Evolutionary conservation across 78 protist genomes (phyloP).

Genomic region (Paratrimastix pyriformis): DNA sequence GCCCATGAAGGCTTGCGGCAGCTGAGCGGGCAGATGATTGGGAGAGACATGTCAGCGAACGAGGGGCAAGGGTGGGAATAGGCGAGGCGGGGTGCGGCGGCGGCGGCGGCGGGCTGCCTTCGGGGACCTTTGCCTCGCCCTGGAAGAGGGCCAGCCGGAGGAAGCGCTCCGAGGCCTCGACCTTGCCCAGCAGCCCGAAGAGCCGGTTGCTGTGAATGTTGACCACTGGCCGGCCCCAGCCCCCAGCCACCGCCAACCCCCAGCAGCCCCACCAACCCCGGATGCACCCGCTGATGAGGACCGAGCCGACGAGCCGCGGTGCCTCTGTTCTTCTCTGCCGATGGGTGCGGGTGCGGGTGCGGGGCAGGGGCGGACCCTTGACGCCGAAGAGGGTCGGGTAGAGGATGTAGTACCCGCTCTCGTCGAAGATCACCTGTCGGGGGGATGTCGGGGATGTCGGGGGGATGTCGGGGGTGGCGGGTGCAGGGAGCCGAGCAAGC

Average conservation of each 20-base stretch:
- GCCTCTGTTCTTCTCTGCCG: background rate
- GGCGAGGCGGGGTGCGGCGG: too few relatives aligned
- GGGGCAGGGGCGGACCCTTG: constrained; percentile 37
- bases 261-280: background rate
- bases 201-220: constrained; percentile 49
- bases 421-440: constrained; percentile 63
- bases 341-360: background rate
- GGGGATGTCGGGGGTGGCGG: too few relatives aligned
- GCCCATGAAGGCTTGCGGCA: constrained; percentile 11
- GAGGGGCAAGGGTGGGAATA: too few relatives aligned
- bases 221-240: too few relatives aligned
- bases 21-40: too few relatives aligned
- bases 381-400: constrained; percentile 79
- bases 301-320: background rate
- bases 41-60: too few relatives aligned
- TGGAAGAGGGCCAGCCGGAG: constrained; percentile 64
- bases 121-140: constrained; percentile 35
- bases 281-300: background rate
- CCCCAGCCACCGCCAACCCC: too few relatives aligned
- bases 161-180: constrained; percentile 71
- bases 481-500: too few relatives aligned
- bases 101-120: too few relatives aligned
- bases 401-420: constrained; percentile 55
- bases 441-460: background rate
- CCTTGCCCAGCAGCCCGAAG: constrained; percentile 62